Conservation (phyloP, 768 basidiomycete species). For the Leccinum obscurum region DNA sequence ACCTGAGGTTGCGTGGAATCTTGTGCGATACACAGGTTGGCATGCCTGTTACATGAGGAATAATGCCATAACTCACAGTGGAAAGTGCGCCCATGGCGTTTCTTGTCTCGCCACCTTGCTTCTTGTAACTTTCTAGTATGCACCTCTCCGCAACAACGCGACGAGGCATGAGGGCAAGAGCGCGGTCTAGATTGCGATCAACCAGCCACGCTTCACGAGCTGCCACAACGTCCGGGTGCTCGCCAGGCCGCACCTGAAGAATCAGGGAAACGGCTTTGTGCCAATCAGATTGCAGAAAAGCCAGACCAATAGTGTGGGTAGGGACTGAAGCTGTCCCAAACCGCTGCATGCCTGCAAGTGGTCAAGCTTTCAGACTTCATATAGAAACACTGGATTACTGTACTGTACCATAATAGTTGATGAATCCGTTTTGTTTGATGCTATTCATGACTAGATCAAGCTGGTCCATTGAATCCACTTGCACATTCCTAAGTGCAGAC, state of each 20-base stretch:
- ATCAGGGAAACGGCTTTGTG: slow-evolving; percentile 81
- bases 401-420: slow-evolving; percentile 90
- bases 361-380: slow-evolving; percentile 4
- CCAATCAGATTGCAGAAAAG: slow-evolving; percentile 89
- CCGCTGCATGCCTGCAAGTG: slow-evolving; percentile 85
- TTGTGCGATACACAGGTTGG: slow-evolving; percentile 32
- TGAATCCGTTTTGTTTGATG: slow-evolving; percentile 84
- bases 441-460: slow-evolving; percentile 76
- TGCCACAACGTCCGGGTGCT: slow-evolving; percentile 86
- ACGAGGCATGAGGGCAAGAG: slow-evolving; percentile 83
- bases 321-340: slow-evolving; percentile 97
- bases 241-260: slow-evolving; percentile 80
- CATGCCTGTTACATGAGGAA: not conserved
- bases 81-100: slow-evolving; percentile 88
- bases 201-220: slow-evolving; percentile 89
- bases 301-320: slow-evolving; percentile 92
- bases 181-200: slow-evolving; percentile 76
- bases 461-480: slow-evolving; percentile 68
- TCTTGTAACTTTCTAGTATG: slow-evolving; percentile 87
- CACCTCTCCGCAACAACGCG: slow-evolving; percentile 92
- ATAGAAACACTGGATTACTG: not conserved
- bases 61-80: slow-evolving; percentile 49
- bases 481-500: slow-evolving; percentile 65
- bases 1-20: slow-evolving; percentile 93
- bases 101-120: slow-evolving; percentile 72